A percentile compares a stretch with the other conserved stretches of the same genome.
Conservation (phyloP, 176 grass and related monocot genomes). For the Juncus inflexus region DNA sequence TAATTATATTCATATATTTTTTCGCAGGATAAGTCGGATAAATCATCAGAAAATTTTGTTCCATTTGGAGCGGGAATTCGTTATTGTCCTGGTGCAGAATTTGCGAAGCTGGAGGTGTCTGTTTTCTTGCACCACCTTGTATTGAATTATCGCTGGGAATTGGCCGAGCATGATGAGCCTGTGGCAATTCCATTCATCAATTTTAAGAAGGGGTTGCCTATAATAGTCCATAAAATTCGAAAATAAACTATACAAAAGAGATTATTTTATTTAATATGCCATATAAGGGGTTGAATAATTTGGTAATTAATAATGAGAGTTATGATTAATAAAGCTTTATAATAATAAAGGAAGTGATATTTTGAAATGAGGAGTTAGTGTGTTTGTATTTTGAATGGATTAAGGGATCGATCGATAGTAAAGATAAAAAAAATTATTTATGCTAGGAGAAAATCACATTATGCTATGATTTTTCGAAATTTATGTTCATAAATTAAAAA, state of each 20-base stretch:
- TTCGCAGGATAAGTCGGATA: neutral
- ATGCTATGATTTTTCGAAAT: no score
- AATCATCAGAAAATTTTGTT: constrained; percentile 13
- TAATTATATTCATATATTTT: neutral
- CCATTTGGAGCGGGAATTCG: constrained; percentile 30
- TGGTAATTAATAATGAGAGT: no score
- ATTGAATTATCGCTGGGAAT: constrained; percentile 29
- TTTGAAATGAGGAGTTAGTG: no score
- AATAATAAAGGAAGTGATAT: no score
- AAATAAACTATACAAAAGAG: neutral
- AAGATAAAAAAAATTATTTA: no score
- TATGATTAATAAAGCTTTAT: no score
- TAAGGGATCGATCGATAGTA: no score
- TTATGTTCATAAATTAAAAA: no score
- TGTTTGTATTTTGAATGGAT: no score
- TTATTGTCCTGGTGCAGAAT: constrained; percentile 27
- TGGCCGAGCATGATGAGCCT: constrained; percentile 25
- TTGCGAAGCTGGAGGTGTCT: constrained; percentile 41
- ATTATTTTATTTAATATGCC: no score
- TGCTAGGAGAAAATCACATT: no score
- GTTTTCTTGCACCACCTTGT: constrained; percentile 46
- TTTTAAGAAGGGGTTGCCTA: constrained; percentile 26
- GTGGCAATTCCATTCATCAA: constrained; percentile 29
- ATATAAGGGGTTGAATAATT: no score
- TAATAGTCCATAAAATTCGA: constrained; percentile 20